Evolutionary conservation across 345 rosid genomes (phyloP), one percentile per base, ranked within the genome.

Genomic region (Citrus australasica): DNA sequence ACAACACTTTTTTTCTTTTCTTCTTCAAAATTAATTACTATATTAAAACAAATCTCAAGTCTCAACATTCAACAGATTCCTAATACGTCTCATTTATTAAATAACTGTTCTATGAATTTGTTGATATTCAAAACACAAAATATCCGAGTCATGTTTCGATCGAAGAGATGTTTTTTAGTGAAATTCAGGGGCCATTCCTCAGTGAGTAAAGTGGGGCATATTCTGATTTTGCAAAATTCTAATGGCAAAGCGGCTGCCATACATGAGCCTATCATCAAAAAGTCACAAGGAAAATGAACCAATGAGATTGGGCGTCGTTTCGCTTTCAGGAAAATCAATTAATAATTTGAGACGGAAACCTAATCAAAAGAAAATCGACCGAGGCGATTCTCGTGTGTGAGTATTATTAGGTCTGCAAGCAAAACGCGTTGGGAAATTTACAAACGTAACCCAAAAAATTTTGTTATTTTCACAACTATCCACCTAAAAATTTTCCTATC

Each of bases 121-220:
- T 16, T 16, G 56, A 4, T 19, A 17, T 53, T 17, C 58, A 17
- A 16, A 46, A 19, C 6, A 17, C 7, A 19, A 53, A 53, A 53
- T 6, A 53, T 53, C 58, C 5, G 58, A 53, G 58, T 17, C 19
- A 17, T 53, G 22, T 53, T 53, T 13, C 51, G 17, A 3, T 13
- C 7, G 58, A 17, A 16, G 5, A 68, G 30, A 24, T 13, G 51
- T 46, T 13, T 3, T 46, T 46, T 62, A 2, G 48, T 56, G 48
- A 3, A 21, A 64, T 30, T 11, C n/a, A 7, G 10, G 8, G 21
- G 48, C 21, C 62, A 9, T 9, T 40, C 14, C 24, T 8, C 30
- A 63, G 28, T 48, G 61, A 55, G 56, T 7, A 79, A 60, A 19
- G 19, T 51, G 77, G 65, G 80, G 80, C 73, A 55, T 53, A 5